phyloP scores from a whole-genome alignment of 2,329 filamentous ascomycete genomes.

The Fusarium sp. region DNA sequence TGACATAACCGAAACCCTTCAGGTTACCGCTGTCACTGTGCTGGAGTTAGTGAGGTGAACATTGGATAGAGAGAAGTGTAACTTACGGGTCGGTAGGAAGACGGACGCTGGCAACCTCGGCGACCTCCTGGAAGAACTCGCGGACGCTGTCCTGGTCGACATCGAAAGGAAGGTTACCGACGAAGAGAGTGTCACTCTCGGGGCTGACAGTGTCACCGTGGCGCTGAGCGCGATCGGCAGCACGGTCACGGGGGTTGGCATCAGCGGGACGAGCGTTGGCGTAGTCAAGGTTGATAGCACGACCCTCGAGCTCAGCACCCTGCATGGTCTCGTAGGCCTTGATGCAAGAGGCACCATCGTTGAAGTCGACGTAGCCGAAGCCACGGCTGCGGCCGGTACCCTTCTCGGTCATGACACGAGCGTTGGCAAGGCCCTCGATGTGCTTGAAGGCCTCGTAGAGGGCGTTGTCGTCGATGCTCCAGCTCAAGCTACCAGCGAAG shows the following conservation, averaged over 20 bases:
- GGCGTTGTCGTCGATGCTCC: constrained; percentile 88
- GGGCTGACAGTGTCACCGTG: constrained; percentile 85
- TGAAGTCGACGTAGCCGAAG: constrained; percentile 94
- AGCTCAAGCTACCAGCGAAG: constrained; percentile 91
- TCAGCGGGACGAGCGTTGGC: constrained; percentile 74
- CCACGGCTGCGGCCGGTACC: constrained; percentile 86
- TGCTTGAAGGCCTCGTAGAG: constrained; percentile 84
- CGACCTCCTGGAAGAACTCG: constrained; percentile 79
- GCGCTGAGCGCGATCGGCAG: constrained; percentile 72
- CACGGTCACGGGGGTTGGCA: constrained; percentile 66
- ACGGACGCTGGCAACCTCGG: constrained; percentile 81
- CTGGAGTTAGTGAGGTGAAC: constrained; percentile 27
- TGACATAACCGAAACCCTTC: constrained; percentile 95
- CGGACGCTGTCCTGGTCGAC: constrained; percentile 80
- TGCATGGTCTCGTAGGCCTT: constrained; percentile 82
- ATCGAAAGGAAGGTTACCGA: constrained; percentile 91
- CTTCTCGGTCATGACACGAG: constrained; percentile 87
- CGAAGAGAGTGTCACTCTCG: constrained; percentile 87
- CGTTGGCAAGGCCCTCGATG: constrained; percentile 78
- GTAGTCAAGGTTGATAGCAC: constrained; percentile 82
- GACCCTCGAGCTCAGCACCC: constrained; percentile 79
- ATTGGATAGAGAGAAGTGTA: neutral
- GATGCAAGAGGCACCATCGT: constrained; percentile 73
- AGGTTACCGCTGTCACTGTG: constrained; percentile 79
- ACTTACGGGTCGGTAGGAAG: constrained; percentile 85